These are phyloP conservation scores for Cordia subcordata DNA, from an alignment of 257 asterid genomes.

Conservation along the genomic window DNA sequence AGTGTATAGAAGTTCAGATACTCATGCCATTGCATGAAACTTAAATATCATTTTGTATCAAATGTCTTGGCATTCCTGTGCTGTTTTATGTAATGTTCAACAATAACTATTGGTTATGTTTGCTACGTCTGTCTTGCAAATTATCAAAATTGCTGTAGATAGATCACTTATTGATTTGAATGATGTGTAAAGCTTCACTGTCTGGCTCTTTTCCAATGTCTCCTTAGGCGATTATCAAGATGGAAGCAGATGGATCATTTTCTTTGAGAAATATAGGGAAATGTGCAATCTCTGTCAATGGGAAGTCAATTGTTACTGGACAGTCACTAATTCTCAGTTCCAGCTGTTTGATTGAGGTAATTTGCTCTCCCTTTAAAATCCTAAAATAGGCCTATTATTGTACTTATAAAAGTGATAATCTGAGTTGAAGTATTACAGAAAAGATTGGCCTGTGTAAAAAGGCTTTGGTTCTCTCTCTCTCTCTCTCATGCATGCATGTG, in stretches of 20 bases:
- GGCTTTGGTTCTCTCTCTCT: too few species aligned
- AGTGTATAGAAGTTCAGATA: too few species aligned
- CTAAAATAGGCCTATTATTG: background rate
- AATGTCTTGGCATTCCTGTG: too few species aligned
- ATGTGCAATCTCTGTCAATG: slow-evolving; percentile 75
- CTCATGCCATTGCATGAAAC: too few species aligned
- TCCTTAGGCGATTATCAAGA: slow-evolving; percentile 76
- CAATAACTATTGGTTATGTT: too few species aligned
- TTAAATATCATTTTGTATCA: too few species aligned
- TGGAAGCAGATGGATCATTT: slow-evolving; percentile 87
- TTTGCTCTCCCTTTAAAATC: slow-evolving; percentile 4
- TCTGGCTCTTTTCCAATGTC: background rate
- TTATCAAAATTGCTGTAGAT: too few species aligned
- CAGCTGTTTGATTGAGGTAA: slow-evolving; percentile 90
- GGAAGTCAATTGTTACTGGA: slow-evolving; percentile 56
- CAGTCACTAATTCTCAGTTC: slow-evolving; percentile 60
- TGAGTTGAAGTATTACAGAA: background rate
- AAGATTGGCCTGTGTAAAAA: too few species aligned
- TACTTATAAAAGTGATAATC: background rate
- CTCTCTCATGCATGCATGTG: too few species aligned
- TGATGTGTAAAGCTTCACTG: background rate
- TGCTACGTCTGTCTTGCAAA: too few species aligned
- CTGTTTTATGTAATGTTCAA: too few species aligned
- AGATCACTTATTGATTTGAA: too few species aligned
- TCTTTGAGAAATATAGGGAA: slow-evolving; percentile 76